phyloP scores from a whole-genome alignment of 1,284 basidiomycete genomes.

The Kalmanozyma brasiliensis region DNA sequence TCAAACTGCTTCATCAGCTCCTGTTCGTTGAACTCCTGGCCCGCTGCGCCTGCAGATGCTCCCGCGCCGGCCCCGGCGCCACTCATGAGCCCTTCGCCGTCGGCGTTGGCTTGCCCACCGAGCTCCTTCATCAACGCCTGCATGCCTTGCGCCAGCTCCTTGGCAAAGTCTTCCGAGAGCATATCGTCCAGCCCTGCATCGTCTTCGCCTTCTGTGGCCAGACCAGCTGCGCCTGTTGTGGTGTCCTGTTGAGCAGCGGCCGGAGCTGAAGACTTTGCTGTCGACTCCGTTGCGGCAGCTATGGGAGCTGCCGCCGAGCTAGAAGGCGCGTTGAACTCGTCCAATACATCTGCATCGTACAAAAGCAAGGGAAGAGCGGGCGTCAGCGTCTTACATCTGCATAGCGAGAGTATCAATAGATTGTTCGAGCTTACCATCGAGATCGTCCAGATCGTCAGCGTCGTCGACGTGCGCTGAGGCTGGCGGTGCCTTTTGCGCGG shows the following conservation, averaged over 20 bases:
- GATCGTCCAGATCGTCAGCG: constrained; percentile 63
- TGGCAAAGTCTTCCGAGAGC: constrained; percentile 73
- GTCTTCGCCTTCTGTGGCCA: constrained; percentile 10
- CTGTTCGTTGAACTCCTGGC: constrained; percentile 52
- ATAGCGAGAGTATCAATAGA: background rate
- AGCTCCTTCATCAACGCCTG: constrained; percentile 82
- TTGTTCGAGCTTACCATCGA: constrained; percentile 54
- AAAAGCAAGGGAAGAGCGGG: background rate
- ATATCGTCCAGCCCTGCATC: constrained; percentile 54
- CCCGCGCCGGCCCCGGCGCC: constrained; percentile 5
- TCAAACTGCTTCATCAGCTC: constrained; percentile 67
- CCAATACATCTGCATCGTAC: constrained; percentile 72
- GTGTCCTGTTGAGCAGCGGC: background rate
- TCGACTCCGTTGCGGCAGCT: constrained; percentile 51
- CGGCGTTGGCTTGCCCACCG: constrained; percentile 37
- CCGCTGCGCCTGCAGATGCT: constrained; percentile 7
- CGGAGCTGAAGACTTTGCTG: constrained; percentile 56
- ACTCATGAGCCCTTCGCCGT: constrained; percentile 28
- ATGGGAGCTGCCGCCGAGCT: constrained; percentile 39
- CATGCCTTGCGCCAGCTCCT: constrained; percentile 83
- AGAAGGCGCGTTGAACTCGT: constrained; percentile 67
- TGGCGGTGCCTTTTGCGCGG: constrained; percentile 21
- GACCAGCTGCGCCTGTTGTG: constrained; percentile 1
- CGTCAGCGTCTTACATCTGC: background rate
- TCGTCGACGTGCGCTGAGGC: constrained; percentile 35